phyloP scores from a whole-genome alignment of 345 rosid species.

The Arabis hirsuta region DNA sequence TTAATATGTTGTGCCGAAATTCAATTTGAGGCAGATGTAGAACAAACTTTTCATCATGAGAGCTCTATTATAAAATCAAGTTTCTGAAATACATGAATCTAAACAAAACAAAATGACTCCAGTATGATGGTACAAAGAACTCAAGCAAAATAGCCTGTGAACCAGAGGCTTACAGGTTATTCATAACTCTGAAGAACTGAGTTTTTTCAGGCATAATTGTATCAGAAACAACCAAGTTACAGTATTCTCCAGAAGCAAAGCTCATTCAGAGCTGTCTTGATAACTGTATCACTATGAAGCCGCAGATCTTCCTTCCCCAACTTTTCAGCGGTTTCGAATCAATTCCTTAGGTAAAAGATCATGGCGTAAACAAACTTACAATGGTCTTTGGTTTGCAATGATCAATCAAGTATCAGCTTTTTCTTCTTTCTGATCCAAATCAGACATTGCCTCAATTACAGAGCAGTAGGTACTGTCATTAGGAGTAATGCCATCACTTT shows the following conservation, averaged over 20 bases:
- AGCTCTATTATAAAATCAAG: neutral
- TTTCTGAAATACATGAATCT: neutral
- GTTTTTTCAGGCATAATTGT: conserved; percentile 5
- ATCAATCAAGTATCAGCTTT: conserved; percentile 20
- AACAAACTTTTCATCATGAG: too few species aligned
- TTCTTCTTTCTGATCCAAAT: conserved; percentile 15
- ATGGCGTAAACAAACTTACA: neutral
- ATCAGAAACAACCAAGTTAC: neutral
- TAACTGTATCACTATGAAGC: neutral
- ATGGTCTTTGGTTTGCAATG: conserved; percentile 10
- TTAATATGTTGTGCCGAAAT: too few species aligned
- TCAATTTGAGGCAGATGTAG: too few species aligned
- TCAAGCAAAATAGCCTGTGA: neutral
- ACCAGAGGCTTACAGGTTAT: neutral
- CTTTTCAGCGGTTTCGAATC: neutral
- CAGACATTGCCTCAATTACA: conserved; percentile 67
- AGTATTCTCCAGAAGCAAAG: conserved; percentile 10
- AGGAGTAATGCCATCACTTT: conserved; percentile 79
- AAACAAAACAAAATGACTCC: too few species aligned
- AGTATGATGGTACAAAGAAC: neutral
- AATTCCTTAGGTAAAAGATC: neutral
- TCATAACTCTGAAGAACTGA: neutral
- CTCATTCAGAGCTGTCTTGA: neutral
- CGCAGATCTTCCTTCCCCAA: neutral
- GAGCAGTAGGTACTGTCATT: conserved; percentile 73